These are phyloP conservation scores for Botryotinia calthae DNA, from an alignment of 2,329 filamentous ascomycete species.

Conservation along the genomic window DNA sequence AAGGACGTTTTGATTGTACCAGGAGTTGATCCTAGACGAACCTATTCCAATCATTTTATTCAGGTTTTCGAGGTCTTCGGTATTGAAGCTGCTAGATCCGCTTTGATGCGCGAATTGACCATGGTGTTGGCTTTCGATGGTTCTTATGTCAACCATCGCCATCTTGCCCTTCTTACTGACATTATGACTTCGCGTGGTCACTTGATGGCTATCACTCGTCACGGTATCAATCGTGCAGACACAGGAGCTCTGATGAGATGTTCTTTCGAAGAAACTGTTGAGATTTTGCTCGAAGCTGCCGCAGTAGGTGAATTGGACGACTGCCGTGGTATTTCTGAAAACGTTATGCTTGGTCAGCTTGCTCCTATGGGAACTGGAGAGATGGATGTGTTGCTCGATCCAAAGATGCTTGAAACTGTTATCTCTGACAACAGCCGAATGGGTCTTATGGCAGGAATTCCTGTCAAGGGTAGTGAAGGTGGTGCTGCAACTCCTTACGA, in stretches of 20 bases:
- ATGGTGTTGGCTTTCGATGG: conserved; percentile 96
- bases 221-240: conserved; percentile 97
- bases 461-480: conserved; percentile 71
- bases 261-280: conserved; percentile 98
- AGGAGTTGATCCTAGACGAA: conserved; percentile 81
- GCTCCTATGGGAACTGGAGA: conserved; percentile 96
- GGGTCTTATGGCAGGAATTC: conserved; percentile 76
- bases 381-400: conserved; percentile 90
- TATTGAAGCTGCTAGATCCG: conserved; percentile 88
- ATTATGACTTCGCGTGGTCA: conserved; percentile 96
- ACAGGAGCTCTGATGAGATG: conserved; percentile 98
- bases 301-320: conserved; percentile 94
- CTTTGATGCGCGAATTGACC: conserved; percentile 83
- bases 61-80: conserved; percentile 93
- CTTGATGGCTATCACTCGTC: conserved; percentile 93
- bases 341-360: conserved; percentile 96
- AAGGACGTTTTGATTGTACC: conserved; percentile 80
- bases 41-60: conserved; percentile 93
- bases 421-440: conserved; percentile 88
- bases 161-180: conserved; percentile 91
- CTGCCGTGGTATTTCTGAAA: conserved; percentile 96
- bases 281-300: conserved; percentile 94
- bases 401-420: conserved; percentile 92
- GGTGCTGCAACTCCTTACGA: conserved; percentile 96
- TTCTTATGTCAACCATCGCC: conserved; percentile 98